These are phyloP conservation scores for Pythium myriotylum DNA, from an alignment of 352 stramenopile genomes.

Conservation along the genomic window DNA sequence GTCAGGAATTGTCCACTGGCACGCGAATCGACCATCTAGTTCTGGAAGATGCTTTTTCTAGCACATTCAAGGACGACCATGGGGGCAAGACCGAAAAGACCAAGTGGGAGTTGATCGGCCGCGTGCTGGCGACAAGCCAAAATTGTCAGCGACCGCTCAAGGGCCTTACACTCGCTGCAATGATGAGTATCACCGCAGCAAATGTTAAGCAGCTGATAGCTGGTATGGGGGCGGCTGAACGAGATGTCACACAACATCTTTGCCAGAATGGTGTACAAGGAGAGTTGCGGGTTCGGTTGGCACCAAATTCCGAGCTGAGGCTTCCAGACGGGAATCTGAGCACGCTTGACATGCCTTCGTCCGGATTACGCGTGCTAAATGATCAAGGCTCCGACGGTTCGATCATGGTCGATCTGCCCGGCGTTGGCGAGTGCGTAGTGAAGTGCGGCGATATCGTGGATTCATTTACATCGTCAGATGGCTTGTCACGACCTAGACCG, in stretches of 20 bases:
- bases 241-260: neutral
- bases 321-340: neutral
- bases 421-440: neutral
- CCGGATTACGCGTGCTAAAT: neutral
- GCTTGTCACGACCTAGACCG: neutral
- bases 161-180: constrained; percentile 9
- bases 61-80: neutral
- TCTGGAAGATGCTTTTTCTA: constrained; percentile 1
- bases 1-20: neutral
- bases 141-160: neutral
- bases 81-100: neutral
- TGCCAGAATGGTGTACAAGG: too few species aligned
- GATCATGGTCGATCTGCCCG: neutral
- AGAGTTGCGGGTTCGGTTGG: too few species aligned
- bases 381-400: neutral
- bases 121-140: neutral
- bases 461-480: neutral
- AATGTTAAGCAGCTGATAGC: neutral
- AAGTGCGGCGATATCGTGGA: constrained; percentile 5
- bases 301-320: neutral
- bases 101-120: constrained; percentile 2
- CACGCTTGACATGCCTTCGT: neutral
- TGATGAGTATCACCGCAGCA: neutral
- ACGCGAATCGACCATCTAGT: constrained; percentile 11
- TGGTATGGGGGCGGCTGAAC: neutral